Evolutionary conservation across 108 stramenopile genomes (phyloP), one percentile per base, ranked within the genome.

Genomic region (Tribonema minus): DNA sequence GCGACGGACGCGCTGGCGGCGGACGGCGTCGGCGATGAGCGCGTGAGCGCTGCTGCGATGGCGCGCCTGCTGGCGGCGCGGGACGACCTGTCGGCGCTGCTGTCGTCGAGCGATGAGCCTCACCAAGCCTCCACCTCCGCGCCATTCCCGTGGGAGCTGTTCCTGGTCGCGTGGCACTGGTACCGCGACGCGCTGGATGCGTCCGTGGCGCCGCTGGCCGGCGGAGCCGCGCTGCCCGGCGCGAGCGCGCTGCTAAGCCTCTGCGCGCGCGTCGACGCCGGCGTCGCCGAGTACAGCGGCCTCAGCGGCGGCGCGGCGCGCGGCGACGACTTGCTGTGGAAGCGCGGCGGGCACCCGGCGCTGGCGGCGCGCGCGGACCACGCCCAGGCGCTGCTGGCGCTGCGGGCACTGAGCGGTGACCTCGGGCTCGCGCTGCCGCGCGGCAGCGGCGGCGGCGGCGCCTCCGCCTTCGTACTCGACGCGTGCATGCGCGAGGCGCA

Each of bases 281-380:
- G 64, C 0, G 75, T 76, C 0, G 25, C 46, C 1, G 67, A 76
- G 66, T 41, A 67, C 58, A 37, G 61, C 26, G 46, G 46, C 20
- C 15, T 54, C 20, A n/a, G n/a, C n/a, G 75, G 75, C 0, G 66
- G 66, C 9, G 58, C 58, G 29, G 33, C 66, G 1, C 64, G 58
- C 0, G 2, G 7, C 3, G 61, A 62, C n/a, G 74, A 88, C 59
- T 72, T 81, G 29, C 46, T 91, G 3, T 92, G 90, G 90, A 89
- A 93, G 83, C 80, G 75, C 64, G 86, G 90, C 64, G 91, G 89
- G 27, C 88, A 89, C 37, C 84, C 94, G 33, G 61, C 82, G 60
- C 78, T 91, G n/a, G 90, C 92, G 63, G 84, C 85, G 1, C 81
- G 82, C 61, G 67, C 85, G 23, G 39, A 61, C 32, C 80, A 91